Percentiles rank a stretch among this genome's conserved stretches.
phyloP scores from a whole-genome alignment of 1,139 yeast genomes.

The Kodamaea suecica region DNA sequence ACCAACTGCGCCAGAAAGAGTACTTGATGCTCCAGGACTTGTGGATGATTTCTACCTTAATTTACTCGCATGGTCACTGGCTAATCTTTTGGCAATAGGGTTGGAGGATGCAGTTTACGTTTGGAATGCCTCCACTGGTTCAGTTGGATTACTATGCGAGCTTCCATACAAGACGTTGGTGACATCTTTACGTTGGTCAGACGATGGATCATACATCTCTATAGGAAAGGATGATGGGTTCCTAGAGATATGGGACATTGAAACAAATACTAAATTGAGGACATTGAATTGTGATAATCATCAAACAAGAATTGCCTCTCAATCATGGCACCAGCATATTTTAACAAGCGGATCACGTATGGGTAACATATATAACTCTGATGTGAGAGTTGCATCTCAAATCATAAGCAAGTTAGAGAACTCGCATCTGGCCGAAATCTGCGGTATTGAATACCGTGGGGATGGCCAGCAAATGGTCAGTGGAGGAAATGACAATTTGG shows the following conservation, averaged over 20 bases:
- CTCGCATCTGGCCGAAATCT: conserved; percentile 80
- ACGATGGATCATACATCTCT: conserved; percentile 83
- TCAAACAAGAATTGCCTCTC: conserved; percentile 70
- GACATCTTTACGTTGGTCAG: conserved; percentile 85
- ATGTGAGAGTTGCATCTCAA: conserved; percentile 86
- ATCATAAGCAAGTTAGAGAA: conserved; percentile 52
- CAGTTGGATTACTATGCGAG: conserved; percentile 69
- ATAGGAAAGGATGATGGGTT: conserved; percentile 84
- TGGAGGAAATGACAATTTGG: conserved; percentile 94
- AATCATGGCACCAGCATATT: conserved; percentile 81
- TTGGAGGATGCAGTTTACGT: conserved; percentile 80
- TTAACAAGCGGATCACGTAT: conserved; percentile 80
- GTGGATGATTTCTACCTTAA: conserved; percentile 91
- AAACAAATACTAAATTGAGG: conserved; percentile 67
- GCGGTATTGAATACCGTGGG: conserved; percentile 83
- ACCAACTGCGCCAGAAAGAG: conserved; percentile 88
- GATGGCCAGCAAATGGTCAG: conserved; percentile 87
- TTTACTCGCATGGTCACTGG: conserved; percentile 82
- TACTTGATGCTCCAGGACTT: conserved; percentile 93
- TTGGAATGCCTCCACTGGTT: conserved; percentile 89
- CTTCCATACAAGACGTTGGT: conserved; percentile 52
- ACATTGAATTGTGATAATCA: conserved; percentile 70
- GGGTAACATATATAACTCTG: conserved; percentile 85
- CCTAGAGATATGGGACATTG: conserved; percentile 93
- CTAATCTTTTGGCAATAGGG: conserved; percentile 85